A percentile compares a stretch with the other conserved stretches of the same genome.
These are phyloP conservation scores for Iris macrosiphon DNA, from an alignment of 106 monocot species.

Conservation along the genomic window DNA sequence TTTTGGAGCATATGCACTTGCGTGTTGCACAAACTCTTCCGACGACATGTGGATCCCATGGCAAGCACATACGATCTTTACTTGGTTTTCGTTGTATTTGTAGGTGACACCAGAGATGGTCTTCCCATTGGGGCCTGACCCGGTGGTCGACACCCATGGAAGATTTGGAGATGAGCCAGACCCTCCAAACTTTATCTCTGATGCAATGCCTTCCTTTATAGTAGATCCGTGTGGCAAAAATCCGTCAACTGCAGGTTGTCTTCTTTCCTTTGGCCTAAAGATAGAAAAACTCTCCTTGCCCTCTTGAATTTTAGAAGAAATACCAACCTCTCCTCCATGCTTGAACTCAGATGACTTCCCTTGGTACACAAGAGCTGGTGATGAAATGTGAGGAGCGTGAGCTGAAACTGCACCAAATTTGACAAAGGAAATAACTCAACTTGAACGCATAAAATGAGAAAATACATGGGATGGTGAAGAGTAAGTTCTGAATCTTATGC, in stretches of 20 bases:
- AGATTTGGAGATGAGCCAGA: slow-evolving; percentile 78
- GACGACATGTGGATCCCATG: slow-evolving; percentile 86
- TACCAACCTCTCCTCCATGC: slow-evolving; percentile 16
- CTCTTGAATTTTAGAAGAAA: slow-evolving; percentile 21
- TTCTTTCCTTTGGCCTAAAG: slow-evolving; percentile 21
- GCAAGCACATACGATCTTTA: slow-evolving; percentile 94
- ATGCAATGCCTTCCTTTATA: slow-evolving; percentile 64
- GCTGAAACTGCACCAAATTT: slow-evolving; percentile 18
- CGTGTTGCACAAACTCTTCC: slow-evolving; percentile 85
- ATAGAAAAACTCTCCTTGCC: slow-evolving; percentile 14
- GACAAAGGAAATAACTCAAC: too few species aligned
- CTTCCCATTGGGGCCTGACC: slow-evolving; percentile 64
- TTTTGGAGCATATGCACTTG: slow-evolving; percentile 24
- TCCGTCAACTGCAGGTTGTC: slow-evolving; percentile 12
- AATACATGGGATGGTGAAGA: too few species aligned
- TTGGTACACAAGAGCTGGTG: slow-evolving; percentile 17
- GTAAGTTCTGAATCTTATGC: too few species aligned
- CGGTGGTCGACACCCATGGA: slow-evolving; percentile 95
- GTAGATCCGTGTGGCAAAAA: slow-evolving; percentile 20
- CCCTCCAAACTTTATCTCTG: slow-evolving; percentile 75
- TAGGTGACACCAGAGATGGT: slow-evolving; percentile 94
- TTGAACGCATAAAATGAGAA: too few species aligned
- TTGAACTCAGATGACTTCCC: slow-evolving; percentile 25
- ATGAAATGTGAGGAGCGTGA: slow-evolving; percentile 14
- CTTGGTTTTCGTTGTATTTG: slow-evolving; percentile 62